Percentiles rank a stretch among this genome's conserved stretches.
Evolutionary conservation across 306 rosid species (phyloP).

Genomic region (Acacia acuminata): DNA sequence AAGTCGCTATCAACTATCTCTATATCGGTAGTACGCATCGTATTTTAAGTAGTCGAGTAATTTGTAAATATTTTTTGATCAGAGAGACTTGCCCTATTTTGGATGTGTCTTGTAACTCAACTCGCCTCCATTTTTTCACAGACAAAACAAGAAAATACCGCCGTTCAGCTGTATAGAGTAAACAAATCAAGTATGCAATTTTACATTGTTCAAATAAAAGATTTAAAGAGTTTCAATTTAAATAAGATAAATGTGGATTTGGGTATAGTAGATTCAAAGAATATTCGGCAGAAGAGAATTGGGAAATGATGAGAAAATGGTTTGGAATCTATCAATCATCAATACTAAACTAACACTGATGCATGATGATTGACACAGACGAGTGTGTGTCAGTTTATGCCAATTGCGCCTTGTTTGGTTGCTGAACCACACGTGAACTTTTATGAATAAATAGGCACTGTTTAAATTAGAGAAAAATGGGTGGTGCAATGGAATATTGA

Average conservation of each 20-base stretch:
- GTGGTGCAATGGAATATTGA: slow-evolving; percentile 8
- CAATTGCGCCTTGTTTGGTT: slow-evolving; percentile 28
- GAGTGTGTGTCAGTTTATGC: slow-evolving; percentile 25
- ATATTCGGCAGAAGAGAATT: not conserved
- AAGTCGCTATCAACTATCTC: no score
- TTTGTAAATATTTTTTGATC: no score
- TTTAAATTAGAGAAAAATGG: not conserved
- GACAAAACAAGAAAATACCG: no score
- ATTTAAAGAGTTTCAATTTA: not conserved
- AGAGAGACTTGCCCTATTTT: no score
- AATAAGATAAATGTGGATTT: not conserved
- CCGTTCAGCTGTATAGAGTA: no score
- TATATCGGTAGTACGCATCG: no score
- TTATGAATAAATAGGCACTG: not conserved
- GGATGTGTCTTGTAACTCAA: no score
- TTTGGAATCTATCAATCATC: not conserved
- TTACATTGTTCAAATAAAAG: no score
- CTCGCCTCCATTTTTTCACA: no score
- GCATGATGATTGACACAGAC: slow-evolving; percentile 6
- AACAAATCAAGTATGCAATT: no score
- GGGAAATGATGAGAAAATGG: not conserved
- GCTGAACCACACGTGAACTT: not conserved
- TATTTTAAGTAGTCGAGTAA: no score
- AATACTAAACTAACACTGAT: not conserved
- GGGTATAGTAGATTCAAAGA: not conserved